phyloP scores from a whole-genome alignment of 2,329 filamentous ascomycete species.

The Reticulascus tulasneorum region DNA sequence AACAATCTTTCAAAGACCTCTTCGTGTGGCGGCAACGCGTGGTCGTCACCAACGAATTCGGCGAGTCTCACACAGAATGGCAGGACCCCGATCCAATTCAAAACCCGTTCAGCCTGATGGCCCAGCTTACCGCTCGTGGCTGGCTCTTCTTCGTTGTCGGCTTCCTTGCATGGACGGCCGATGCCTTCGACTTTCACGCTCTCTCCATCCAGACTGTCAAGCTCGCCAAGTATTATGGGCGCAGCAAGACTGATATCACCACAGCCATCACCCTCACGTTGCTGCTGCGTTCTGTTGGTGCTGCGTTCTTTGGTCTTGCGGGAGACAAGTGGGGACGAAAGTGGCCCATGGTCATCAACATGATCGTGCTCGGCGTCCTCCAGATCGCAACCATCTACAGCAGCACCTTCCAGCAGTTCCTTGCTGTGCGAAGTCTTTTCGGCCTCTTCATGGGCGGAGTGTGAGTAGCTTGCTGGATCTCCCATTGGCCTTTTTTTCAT shows the following conservation, averaged over 20 bases:
- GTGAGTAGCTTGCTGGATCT: no score
- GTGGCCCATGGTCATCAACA: constrained; percentile 79
- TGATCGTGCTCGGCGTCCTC: constrained; percentile 64
- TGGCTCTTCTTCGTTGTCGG: constrained; percentile 77
- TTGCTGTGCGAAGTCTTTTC: constrained; percentile 70
- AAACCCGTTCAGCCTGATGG: constrained; percentile 68
- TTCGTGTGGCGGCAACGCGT: constrained; percentile 74
- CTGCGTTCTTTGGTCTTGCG: constrained; percentile 70
- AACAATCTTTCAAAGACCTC: constrained; percentile 60
- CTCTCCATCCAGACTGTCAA: constrained; percentile 75
- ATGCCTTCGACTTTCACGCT: constrained; percentile 81
- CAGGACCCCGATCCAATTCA: constrained; percentile 59
- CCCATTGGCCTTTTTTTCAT: no score
- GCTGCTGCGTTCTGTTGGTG: constrained; percentile 70
- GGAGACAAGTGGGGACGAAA: constrained; percentile 79
- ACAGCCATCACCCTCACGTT: constrained; percentile 74
- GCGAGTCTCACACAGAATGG: constrained; percentile 66
- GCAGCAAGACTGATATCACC: constrained; percentile 61
- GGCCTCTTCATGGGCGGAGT: constrained; percentile 79
- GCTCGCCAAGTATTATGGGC: constrained; percentile 49
- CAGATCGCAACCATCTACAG: constrained; percentile 77
- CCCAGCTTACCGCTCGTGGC: constrained; percentile 58
- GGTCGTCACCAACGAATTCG: constrained; percentile 59
- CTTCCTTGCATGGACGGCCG: constrained; percentile 72
- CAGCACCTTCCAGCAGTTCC: constrained; percentile 65